These are phyloP conservation scores for Avena sativa DNA, from an alignment of 176 grass and related monocot species.

Conservation along the genomic window DNA sequence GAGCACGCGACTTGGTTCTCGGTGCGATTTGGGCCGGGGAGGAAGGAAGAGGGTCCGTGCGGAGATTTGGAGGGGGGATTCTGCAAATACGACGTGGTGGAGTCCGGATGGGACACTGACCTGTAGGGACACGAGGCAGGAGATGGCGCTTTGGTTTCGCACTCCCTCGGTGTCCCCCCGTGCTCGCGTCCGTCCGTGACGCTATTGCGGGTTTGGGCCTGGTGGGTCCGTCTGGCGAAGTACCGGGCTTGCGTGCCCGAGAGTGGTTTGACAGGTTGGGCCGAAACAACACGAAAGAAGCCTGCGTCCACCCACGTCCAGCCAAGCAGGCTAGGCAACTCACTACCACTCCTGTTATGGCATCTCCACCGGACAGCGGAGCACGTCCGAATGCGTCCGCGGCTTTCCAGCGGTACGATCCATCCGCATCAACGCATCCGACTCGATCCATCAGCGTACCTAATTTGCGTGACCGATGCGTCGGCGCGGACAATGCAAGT, in stretches of 20 bases:
- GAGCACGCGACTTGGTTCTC: constrained; percentile 31
- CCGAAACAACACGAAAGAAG: too few species aligned
- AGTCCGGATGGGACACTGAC: not conserved
- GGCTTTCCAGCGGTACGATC: too few species aligned
- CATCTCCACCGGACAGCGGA: too few species aligned
- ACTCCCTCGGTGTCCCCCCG: not conserved
- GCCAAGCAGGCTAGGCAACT: too few species aligned
- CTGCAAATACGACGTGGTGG: not conserved
- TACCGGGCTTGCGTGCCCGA: not conserved
- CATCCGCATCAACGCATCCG: too few species aligned
- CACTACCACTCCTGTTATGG: too few species aligned
- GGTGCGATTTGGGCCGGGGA: not conserved
- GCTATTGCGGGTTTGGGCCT: not conserved
- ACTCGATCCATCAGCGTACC: too few species aligned
- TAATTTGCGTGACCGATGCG: too few species aligned
- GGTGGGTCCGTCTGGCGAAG: not conserved
- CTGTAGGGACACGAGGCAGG: not conserved
- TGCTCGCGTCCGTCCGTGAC: not conserved
- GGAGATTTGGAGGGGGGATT: not conserved
- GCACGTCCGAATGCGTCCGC: too few species aligned
- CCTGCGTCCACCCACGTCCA: too few species aligned
- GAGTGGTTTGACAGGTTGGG: too few species aligned
- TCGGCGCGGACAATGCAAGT: too few species aligned
- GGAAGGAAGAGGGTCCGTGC: not conserved
- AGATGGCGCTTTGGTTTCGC: accelerated